A percentile compares a stretch with the other conserved stretches of the same genome.
phyloP scores from a whole-genome alignment of 208 protist genomes.

The Crithidia bombi region DNA sequence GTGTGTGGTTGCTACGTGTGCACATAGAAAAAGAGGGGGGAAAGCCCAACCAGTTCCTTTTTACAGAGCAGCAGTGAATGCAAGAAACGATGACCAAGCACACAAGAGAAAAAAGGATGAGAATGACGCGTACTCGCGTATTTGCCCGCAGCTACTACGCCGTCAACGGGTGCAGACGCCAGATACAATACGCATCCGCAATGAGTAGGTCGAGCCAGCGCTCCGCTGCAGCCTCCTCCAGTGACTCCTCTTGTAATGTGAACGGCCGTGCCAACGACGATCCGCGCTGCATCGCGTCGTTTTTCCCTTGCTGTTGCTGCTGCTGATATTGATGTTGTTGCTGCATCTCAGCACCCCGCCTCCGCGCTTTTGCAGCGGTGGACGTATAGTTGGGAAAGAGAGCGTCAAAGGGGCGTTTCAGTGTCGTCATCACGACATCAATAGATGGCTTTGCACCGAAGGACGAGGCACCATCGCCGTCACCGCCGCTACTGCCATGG shows the following conservation, averaged over 20 bases:
- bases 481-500: background rate
- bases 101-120: background rate
- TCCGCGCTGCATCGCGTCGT: background rate
- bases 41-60: too few species aligned
- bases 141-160: background rate
- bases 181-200: slow-evolving; percentile 61
- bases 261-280: background rate
- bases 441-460: slow-evolving; percentile 13
- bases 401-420: slow-evolving; percentile 33
- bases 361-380: background rate
- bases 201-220: slow-evolving; percentile 71
- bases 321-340: background rate
- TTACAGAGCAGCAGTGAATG: too few species aligned
- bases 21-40: too few species aligned
- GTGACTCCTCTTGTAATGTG: slow-evolving; percentile 1
- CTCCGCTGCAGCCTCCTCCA: slow-evolving; percentile 27
- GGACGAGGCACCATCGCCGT: background rate
- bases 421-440: slow-evolving; percentile 27
- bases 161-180: slow-evolving; percentile 34
- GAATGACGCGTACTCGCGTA: too few species aligned
- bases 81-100: background rate
- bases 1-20: too few species aligned
- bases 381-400: slow-evolving; percentile 26
- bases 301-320: background rate
- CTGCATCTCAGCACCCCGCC: background rate